Evolutionary conservation across 2,329 filamentous ascomycete species (phyloP).

Genomic region (Claviceps citrina): DNA sequence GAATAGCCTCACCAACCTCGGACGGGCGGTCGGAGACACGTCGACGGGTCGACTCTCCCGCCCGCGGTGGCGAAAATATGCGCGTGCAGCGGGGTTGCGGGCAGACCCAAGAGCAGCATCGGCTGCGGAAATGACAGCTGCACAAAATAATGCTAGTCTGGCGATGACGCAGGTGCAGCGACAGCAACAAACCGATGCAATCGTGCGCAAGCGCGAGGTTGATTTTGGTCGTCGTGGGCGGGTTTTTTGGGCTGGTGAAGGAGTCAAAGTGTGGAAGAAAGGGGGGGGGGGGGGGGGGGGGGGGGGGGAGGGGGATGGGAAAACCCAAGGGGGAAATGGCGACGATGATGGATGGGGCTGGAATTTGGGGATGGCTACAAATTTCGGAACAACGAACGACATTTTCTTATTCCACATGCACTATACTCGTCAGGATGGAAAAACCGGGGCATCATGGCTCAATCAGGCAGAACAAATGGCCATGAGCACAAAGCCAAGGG

Average conservation of each 20-base stretch:
- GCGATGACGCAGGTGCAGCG: constrained; percentile 19
- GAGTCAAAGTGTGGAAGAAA: constrained; percentile 14
- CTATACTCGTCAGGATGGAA: constrained; percentile 8
- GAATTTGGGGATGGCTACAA: constrained; percentile 15
- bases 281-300: constrained; percentile 11
- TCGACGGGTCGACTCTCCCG: constrained; percentile 6
- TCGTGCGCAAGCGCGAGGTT: constrained; percentile 12
- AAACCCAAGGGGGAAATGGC: constrained; percentile 8
- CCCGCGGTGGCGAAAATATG: constrained; percentile 8
- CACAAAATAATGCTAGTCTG: constrained; percentile 22
- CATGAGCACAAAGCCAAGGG: constrained; percentile 3
- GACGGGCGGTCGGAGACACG: constrained; percentile 10
- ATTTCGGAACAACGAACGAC: constrained; percentile 8
- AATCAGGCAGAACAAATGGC: constrained; percentile 7
- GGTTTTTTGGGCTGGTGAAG: constrained; percentile 19
- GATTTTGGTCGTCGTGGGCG: constrained; percentile 18
- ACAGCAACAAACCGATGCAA: constrained; percentile 27
- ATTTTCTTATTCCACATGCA: constrained; percentile 8
- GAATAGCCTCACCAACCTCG: constrained; percentile 26
- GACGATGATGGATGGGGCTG: constrained; percentile 10
- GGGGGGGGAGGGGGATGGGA: constrained; percentile 11
- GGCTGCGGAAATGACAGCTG: constrained; percentile 16
- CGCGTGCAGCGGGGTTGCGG: constrained; percentile 10
- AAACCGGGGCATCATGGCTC: constrained; percentile 9
- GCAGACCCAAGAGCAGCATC: constrained; percentile 12